These are phyloP conservation scores for Monosporascus sp. DNA, from an alignment of 2,329 filamentous ascomycete genomes.

Conservation along the genomic window DNA sequence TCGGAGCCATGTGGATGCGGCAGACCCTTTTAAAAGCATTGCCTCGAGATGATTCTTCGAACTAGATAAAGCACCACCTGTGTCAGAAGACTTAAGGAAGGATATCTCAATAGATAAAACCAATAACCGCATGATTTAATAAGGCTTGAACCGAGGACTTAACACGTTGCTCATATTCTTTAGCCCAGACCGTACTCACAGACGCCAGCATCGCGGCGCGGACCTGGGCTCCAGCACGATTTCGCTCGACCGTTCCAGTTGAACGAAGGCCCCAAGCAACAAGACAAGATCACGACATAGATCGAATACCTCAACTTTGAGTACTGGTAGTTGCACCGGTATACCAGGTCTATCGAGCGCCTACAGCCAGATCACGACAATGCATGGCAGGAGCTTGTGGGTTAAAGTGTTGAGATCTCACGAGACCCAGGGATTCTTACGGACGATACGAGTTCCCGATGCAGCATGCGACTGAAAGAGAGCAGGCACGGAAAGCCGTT, in stretches of 20 bases:
- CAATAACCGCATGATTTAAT: too few relatives aligned
- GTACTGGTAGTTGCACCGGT: conserved; percentile 1
- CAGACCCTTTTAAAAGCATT: too few relatives aligned
- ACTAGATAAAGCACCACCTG: too few relatives aligned
- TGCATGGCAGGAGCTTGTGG: conserved; percentile 28
- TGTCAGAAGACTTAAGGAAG: too few relatives aligned
- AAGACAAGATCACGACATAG: conserved; percentile 5
- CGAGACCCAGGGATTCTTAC: conserved; percentile 15
- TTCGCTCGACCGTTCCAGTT: conserved; percentile 23
- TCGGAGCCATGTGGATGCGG: too few relatives aligned
- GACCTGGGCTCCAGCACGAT: background rate
- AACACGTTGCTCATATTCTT: too few relatives aligned
- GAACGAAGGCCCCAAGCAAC: conserved; percentile 13
- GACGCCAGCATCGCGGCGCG: too few relatives aligned
- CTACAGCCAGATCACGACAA: conserved; percentile 20
- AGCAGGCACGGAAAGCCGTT: conserved; percentile 12
- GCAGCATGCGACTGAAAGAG: conserved; percentile 9
- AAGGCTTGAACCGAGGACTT: too few relatives aligned
- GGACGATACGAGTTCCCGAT: background rate
- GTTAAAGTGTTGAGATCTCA: conserved; percentile 19
- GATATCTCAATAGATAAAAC: too few relatives aligned
- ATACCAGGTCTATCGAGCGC: conserved; percentile 11
- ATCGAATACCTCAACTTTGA: conserved; percentile 4
- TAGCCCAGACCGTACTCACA: too few relatives aligned
- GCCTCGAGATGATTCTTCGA: too few relatives aligned